A percentile compares a stretch with the other conserved stretches of the same genome.
Evolutionary conservation across 169 alveolate genomes (phyloP).

Genomic region (Plasmodium gonderi): DNA sequence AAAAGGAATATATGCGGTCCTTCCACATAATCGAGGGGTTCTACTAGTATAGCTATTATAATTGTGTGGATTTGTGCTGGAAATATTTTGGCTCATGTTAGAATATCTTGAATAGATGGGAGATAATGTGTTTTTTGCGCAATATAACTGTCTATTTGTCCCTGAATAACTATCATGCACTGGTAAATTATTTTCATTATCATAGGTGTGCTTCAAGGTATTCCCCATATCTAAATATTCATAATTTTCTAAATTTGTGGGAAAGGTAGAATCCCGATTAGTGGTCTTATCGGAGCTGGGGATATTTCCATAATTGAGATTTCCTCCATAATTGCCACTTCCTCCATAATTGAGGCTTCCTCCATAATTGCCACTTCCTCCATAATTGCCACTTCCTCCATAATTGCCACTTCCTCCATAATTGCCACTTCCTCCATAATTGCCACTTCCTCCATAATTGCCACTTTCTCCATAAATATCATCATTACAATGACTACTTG

Average conservation of each 20-base stretch:
- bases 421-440: background rate
- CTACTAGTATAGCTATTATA: background rate
- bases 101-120: background rate
- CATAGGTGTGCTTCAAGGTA: background rate
- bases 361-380: background rate
- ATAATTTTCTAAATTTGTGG: constrained; percentile 15
- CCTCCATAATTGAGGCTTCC: background rate
- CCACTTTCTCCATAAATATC: background rate
- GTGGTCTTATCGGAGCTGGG: background rate
- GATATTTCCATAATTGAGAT: background rate
- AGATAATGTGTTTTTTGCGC: constrained; percentile 11
- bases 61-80: background rate
- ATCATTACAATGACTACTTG: background rate
- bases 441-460: background rate
- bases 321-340: background rate
- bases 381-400: background rate
- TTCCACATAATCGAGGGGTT: background rate
- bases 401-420: background rate
- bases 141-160: constrained; percentile 5
- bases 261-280: background rate
- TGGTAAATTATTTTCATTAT: background rate
- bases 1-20: background rate
- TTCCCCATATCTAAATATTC: constrained; percentile 3
- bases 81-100: background rate
- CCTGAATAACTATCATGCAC: background rate